Conservation (phyloP, 495 filamentous ascomycete genomes). For the Monascus purpureus region DNA sequence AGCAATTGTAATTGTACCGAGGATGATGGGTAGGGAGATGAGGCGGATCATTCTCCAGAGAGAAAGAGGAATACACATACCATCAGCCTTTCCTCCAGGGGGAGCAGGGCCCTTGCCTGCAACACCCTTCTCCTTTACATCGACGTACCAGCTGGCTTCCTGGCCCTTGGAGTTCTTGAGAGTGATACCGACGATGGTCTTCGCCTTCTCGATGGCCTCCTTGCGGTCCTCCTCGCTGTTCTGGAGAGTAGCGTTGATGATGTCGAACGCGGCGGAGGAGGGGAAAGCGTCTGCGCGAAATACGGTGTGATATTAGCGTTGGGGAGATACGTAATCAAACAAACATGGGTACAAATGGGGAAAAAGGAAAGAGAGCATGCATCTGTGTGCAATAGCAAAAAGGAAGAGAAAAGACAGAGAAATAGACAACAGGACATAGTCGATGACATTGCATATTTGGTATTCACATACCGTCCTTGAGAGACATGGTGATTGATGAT, state of each 20-base stretch:
- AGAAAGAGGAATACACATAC: slow-evolving; percentile 33
- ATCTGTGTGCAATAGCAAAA: too few relatives aligned
- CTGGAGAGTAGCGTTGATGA: slow-evolving; percentile 62
- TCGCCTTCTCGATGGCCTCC: slow-evolving; percentile 75
- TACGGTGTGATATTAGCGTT: too few relatives aligned
- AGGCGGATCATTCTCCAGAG: too few relatives aligned
- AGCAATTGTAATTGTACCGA: too few relatives aligned
- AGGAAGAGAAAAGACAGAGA: too few relatives aligned
- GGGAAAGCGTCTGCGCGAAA: slow-evolving; percentile 73
- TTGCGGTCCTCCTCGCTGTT: slow-evolving; percentile 60
- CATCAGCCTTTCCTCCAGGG: slow-evolving; percentile 61
- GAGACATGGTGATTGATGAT: slow-evolving; percentile 48
- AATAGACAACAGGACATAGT: slow-evolving; percentile 5
- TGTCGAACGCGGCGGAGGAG: slow-evolving; percentile 81
- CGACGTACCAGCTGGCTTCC: slow-evolving; percentile 81
- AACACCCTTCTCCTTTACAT: slow-evolving; percentile 77
- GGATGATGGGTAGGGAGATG: too few relatives aligned
- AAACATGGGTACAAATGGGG: too few relatives aligned
- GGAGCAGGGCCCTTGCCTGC: slow-evolving; percentile 62
- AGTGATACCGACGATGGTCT: slow-evolving; percentile 80
- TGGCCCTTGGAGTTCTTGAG: slow-evolving; percentile 75
- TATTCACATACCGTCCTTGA: slow-evolving; percentile 54
- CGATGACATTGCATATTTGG: slow-evolving; percentile 1
- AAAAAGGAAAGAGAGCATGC: too few relatives aligned
- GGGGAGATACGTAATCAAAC: too few relatives aligned